Evolutionary conservation across 1,284 basidiomycete species (phyloP).

Genomic region (Cryptococcus sp.): DNA sequence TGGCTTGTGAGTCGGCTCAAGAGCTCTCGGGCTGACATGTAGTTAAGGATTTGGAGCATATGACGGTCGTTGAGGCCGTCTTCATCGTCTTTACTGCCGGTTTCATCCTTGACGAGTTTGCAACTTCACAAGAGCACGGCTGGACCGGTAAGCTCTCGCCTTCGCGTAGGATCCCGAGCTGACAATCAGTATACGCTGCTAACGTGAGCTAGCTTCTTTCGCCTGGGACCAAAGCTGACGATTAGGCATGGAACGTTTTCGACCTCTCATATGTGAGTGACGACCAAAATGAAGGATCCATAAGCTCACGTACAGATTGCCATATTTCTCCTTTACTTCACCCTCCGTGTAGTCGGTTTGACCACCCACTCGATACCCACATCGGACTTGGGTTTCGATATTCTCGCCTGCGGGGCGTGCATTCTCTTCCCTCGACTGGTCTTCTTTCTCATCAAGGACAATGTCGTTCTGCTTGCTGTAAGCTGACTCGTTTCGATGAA

Average conservation of each 20-base stretch:
- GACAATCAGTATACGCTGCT: constrained; percentile 64
- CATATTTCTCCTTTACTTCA: constrained; percentile 65
- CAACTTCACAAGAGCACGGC: constrained; percentile 60
- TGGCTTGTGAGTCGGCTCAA: constrained; percentile 50
- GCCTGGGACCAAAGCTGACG: too few relatives aligned
- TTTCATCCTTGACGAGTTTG: constrained; percentile 61
- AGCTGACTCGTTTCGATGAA: constrained; percentile 21
- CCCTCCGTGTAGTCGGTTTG: constrained; percentile 62
- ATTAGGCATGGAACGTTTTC: constrained; percentile 76
- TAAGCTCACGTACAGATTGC: constrained; percentile 50
- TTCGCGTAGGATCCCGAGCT: constrained; percentile 9
- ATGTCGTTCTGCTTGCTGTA: constrained; percentile 69
- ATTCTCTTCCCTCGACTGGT: constrained; percentile 80
- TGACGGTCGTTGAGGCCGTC: constrained; percentile 58
- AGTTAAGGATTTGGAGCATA: constrained; percentile 56
- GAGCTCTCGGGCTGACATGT: constrained; percentile 1
- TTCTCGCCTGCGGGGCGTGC: constrained; percentile 76
- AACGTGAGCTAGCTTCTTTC: constrained; percentile 54
- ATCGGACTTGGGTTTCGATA: constrained; percentile 71
- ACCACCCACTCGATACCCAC: constrained; percentile 52
- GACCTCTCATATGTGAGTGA: constrained; percentile 61
- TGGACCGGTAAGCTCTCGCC: constrained; percentile 63
- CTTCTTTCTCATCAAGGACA: constrained; percentile 78
- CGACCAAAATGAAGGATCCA: background rate
- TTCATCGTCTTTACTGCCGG: constrained; percentile 71